phyloP scores from a whole-genome alignment of 352 stramenopile species.

The Phytophthora multivora region DNA sequence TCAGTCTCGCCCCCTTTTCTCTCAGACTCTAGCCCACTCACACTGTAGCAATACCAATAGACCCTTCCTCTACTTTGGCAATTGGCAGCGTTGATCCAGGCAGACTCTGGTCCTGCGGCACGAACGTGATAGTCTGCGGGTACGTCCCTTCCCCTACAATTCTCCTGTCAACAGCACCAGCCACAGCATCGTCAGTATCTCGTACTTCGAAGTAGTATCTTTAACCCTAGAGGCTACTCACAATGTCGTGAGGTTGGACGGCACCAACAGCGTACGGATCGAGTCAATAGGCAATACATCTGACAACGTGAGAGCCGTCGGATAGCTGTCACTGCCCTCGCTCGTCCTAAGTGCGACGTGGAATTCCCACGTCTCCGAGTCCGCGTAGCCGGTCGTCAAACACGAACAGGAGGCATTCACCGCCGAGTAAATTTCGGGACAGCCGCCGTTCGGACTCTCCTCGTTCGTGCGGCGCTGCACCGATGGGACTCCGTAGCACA shows the following conservation, averaged over 20 bases:
- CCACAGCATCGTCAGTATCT: neutral
- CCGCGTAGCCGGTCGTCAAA: conserved; percentile 19
- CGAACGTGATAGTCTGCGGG: conserved; percentile 32
- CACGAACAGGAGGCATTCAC: conserved; percentile 39
- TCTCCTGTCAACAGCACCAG: conserved; percentile 3
- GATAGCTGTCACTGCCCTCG: conserved; percentile 23
- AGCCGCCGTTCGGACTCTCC: conserved; percentile 31
- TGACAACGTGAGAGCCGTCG: conserved; percentile 12
- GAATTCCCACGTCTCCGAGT: conserved; percentile 34
- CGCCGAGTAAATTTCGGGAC: conserved; percentile 28
- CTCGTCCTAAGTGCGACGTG: conserved; percentile 18
- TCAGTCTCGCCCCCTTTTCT: neutral
- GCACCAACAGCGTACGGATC: conserved; percentile 36
- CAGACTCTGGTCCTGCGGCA: conserved; percentile 30
- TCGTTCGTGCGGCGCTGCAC: conserved; percentile 24
- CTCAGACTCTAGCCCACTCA: conserved; percentile 5
- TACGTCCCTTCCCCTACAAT: conserved; percentile 28
- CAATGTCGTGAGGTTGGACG: conserved; percentile 28
- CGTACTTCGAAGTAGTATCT: too few relatives aligned
- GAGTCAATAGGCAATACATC: conserved; percentile 35
- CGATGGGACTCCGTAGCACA: conserved; percentile 29
- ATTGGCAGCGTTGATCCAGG: conserved; percentile 32
- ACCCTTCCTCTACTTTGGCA: conserved; percentile 13
- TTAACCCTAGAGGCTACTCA: conserved; percentile 3
- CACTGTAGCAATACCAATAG: conserved; percentile 29